Percentiles rank a stretch among this genome's conserved stretches.
Evolutionary conservation across 345 rosid species (phyloP).

Genomic region (Citrus sp.): DNA sequence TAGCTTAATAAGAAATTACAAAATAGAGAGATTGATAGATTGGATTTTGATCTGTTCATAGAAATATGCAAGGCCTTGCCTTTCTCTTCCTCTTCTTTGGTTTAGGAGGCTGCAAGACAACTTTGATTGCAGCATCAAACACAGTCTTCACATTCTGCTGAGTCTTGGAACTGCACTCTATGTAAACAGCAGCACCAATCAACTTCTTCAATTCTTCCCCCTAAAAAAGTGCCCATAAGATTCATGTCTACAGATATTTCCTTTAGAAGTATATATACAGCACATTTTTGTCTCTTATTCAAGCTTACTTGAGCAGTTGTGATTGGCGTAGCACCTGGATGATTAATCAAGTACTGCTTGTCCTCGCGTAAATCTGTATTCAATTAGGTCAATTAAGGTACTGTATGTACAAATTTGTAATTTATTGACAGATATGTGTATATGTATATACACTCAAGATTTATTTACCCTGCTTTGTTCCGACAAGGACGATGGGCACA

Average conservation of each 20-base stretch:
- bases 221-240: slow-evolving; percentile 13
- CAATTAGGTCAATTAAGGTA: neutral
- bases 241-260: neutral
- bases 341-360: slow-evolving; percentile 41
- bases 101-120: slow-evolving; percentile 51
- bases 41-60: slow-evolving; percentile 15
- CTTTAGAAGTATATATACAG: neutral
- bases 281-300: neutral
- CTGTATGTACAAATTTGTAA: neutral
- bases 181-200: slow-evolving; percentile 49
- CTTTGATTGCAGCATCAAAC: slow-evolving; percentile 55
- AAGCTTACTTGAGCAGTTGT: slow-evolving; percentile 39
- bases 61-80: slow-evolving; percentile 31
- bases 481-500: slow-evolving; percentile 49
- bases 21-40: neutral
- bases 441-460: too few relatives aligned
- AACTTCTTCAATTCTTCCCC: slow-evolving; percentile 55
- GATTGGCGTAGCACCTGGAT: slow-evolving; percentile 42
- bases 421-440: neutral
- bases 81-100: slow-evolving; percentile 39
- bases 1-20: neutral
- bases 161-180: slow-evolving; percentile 59
- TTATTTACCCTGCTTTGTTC: slow-evolving; percentile 48
- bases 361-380: slow-evolving; percentile 50
- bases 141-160: slow-evolving; percentile 54